Evolutionary conservation across 192 early-diverging fungal species (phyloP).

Genomic region (Coemansia furcata): DNA sequence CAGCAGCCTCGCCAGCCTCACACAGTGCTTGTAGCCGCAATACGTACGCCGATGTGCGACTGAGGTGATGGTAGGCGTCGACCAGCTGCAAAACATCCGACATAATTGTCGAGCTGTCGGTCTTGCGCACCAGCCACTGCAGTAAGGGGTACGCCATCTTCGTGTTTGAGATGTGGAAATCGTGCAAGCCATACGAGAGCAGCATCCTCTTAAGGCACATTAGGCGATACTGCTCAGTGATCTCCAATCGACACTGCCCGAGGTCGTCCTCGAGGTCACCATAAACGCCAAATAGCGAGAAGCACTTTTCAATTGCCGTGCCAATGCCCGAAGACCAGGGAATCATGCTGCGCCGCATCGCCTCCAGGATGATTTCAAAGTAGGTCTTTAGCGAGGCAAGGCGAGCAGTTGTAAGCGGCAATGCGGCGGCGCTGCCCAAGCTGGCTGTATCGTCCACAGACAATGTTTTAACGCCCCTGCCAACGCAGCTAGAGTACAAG

Average conservation of each 20-base stretch:
- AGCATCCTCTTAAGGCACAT: slow-evolving; percentile 66
- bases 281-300: slow-evolving; percentile 7
- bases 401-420: slow-evolving; percentile 20
- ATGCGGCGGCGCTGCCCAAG: background rate
- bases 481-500: slow-evolving; percentile 28
- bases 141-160: slow-evolving; percentile 55
- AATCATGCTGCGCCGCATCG: slow-evolving; percentile 62
- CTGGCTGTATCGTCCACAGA: background rate
- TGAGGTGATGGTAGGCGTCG: slow-evolving; percentile 59
- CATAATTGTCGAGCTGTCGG: slow-evolving; percentile 56
- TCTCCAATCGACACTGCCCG: slow-evolving; percentile 30
- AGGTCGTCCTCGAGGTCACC: slow-evolving; percentile 15
- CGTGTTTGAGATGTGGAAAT: slow-evolving; percentile 61
- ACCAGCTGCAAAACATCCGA: slow-evolving; percentile 60
- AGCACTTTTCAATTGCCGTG: slow-evolving; percentile 25
- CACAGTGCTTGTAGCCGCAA: slow-evolving; percentile 55
- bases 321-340: slow-evolving; percentile 63
- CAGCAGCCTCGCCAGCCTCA: slow-evolving; percentile 35
- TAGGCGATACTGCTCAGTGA: slow-evolving; percentile 62
- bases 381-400: slow-evolving; percentile 15
- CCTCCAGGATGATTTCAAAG: slow-evolving; percentile 54
- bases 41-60: slow-evolving; percentile 55
- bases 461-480: background rate
- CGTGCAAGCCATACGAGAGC: slow-evolving; percentile 53
- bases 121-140: slow-evolving; percentile 51